Evolutionary conservation across 164 flowering plant species (phyloP).

Genomic region (Magnolia sinica): DNA sequence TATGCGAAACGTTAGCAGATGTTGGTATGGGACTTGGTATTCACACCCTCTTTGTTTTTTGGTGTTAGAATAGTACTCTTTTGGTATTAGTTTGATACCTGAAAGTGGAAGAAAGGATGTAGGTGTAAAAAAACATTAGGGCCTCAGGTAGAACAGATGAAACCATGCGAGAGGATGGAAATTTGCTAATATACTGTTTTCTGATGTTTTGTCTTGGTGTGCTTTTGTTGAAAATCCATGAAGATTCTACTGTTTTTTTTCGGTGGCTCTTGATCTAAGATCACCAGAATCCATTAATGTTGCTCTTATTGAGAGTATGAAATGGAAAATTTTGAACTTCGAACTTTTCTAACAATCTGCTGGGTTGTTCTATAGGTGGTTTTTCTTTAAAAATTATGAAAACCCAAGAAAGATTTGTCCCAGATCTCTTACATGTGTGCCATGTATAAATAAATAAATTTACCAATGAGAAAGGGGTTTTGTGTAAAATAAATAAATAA

Average conservation of each 20-base stretch:
- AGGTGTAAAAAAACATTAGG: background rate
- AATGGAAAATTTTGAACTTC: background rate
- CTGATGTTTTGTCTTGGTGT: background rate
- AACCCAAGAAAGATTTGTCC: slow-evolving; percentile 3
- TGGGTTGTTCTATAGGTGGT: background rate
- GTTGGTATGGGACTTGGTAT: background rate
- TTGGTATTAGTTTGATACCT: background rate
- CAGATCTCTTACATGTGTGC: too few relatives aligned
- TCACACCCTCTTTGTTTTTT: too few relatives aligned
- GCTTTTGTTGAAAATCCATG: background rate
- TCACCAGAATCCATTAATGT: background rate
- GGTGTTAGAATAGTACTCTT: background rate
- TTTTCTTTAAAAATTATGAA: background rate
- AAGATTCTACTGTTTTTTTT: background rate
- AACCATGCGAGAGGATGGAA: background rate
- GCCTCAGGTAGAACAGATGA: background rate
- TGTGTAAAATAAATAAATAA: too few relatives aligned
- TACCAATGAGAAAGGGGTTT: too few relatives aligned
- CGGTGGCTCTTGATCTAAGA: background rate
- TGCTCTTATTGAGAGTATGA: background rate
- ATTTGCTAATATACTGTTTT: background rate
- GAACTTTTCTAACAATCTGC: background rate
- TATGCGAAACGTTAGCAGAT: background rate
- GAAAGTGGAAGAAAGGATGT: background rate
- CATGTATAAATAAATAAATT: too few relatives aligned